Percentiles rank a stretch among this genome's conserved stretches.
Evolutionary conservation across 352 stramenopile genomes (phyloP).

Genomic region (Phytophthora lateralis): DNA sequence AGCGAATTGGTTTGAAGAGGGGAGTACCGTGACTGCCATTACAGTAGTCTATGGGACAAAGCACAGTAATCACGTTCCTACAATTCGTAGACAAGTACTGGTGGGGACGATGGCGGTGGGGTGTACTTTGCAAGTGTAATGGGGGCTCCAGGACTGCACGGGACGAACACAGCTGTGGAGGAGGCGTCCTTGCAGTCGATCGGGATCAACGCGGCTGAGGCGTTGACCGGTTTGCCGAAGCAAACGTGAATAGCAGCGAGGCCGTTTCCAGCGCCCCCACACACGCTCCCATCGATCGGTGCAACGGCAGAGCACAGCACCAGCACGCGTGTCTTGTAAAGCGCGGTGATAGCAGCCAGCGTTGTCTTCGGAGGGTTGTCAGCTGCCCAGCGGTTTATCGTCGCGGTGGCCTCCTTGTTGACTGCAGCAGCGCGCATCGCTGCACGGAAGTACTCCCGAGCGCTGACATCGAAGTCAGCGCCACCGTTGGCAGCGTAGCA

Average conservation of each 20-base stretch:
- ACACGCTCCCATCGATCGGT: constrained; percentile 1
- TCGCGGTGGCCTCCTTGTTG: constrained; percentile 23
- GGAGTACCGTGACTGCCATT: neutral
- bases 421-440: constrained; percentile 29
- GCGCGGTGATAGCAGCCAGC: constrained; percentile 32
- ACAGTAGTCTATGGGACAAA: neutral
- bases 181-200: constrained; percentile 32
- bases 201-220: constrained; percentile 16
- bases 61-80: no score
- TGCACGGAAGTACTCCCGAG: constrained; percentile 41
- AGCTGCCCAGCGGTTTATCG: constrained; percentile 42
- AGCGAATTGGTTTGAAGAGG: neutral
- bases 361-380: constrained; percentile 26
- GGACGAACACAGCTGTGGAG: constrained; percentile 29
- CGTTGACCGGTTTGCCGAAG: constrained; percentile 35
- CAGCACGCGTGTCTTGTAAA: constrained; percentile 44
- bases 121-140: constrained; percentile 32
- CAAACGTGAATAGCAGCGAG: constrained; percentile 49
- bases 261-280: constrained; percentile 21
- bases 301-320: constrained; percentile 46
- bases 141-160: constrained; percentile 25
- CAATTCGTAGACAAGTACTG: neutral
- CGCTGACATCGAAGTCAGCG: constrained; percentile 34
- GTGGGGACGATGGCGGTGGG: constrained; percentile 1
- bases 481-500: constrained; percentile 67